phyloP scores from a whole-genome alignment of 768 basidiomycete species.

The Leccinellum rugosiceps region DNA sequence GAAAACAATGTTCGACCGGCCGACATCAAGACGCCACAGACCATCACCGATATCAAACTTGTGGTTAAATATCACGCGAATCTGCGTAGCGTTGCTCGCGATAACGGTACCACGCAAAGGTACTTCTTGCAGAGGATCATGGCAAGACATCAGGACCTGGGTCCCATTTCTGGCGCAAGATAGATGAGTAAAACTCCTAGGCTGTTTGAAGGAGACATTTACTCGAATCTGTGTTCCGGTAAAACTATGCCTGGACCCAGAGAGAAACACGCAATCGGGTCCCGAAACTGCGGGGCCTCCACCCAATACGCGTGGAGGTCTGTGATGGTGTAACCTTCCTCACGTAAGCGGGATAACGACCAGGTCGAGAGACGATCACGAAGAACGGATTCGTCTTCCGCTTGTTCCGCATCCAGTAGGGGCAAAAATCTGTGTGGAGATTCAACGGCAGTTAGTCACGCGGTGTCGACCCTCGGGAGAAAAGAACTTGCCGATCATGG shows the following conservation, averaged over 20 bases:
- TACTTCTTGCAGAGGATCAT: conserved; percentile 57
- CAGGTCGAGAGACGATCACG: conserved; percentile 65
- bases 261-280: conserved; percentile 62
- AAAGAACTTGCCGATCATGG: conserved; percentile 43
- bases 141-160: conserved; percentile 59
- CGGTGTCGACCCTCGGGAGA: neutral
- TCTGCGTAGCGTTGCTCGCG: conserved; percentile 44
- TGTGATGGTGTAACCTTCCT: conserved; percentile 73
- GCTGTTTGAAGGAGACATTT: conserved; percentile 21
- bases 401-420: conserved; percentile 55
- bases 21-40: conserved; percentile 69
- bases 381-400: conserved; percentile 56
- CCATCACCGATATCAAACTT: conserved; percentile 43
- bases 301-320: conserved; percentile 68
- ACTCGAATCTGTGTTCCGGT: conserved; percentile 72
- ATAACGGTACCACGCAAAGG: conserved; percentile 56
- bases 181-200: neutral
- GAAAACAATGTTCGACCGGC: conserved; percentile 60
- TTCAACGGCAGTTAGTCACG: neutral
- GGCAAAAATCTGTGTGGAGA: conserved; percentile 43
- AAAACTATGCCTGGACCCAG: conserved; percentile 61
- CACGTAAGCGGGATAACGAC: conserved; percentile 54
- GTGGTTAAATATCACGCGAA: conserved; percentile 59
- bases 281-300: conserved; percentile 58
- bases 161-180: conserved; percentile 58